phyloP scores from a whole-genome alignment of 164 flowering plant species.

The Malania oleifera region DNA sequence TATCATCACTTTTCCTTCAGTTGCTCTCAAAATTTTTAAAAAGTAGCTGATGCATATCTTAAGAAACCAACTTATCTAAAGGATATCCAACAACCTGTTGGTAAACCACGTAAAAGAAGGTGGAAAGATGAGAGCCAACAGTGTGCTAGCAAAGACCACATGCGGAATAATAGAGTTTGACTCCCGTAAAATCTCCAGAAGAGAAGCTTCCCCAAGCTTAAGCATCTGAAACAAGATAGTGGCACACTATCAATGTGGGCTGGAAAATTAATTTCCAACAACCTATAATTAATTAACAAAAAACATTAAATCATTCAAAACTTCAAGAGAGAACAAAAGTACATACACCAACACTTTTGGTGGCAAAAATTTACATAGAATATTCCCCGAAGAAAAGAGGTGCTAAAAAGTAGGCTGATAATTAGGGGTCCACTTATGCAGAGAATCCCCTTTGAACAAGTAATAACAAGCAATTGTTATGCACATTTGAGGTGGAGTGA shows the following conservation, averaged over 20 bases:
- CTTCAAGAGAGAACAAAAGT: not conserved
- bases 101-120: slow-evolving; percentile 99
- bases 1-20: too few species aligned
- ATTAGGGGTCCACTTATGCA: too few species aligned
- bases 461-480: too few species aligned
- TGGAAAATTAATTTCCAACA: not conserved
- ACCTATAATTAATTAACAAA: not conserved
- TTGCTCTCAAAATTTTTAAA: too few species aligned
- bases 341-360: too few species aligned
- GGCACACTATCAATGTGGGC: not conserved
- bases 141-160: slow-evolving; percentile 75
- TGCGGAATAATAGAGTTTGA: slow-evolving; percentile 83
- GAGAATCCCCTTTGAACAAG: too few species aligned
- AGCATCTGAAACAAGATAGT: slow-evolving; percentile 27
- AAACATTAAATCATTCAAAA: not conserved
- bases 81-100: slow-evolving; percentile 48
- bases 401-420: too few species aligned
- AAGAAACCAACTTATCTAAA: slow-evolving; percentile 5
- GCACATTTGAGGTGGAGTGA: too few species aligned
- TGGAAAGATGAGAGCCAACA: slow-evolving; percentile 83
- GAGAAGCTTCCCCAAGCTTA: slow-evolving; percentile 24
- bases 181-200: slow-evolving; percentile 50
- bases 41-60: too few species aligned
- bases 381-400: too few species aligned
- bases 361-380: too few species aligned